A percentile compares a stretch with the other conserved stretches of the same genome.
Evolutionary conservation across 192 early-diverging fungal genomes (phyloP).

Genomic region (Chytriomyces sp.): DNA sequence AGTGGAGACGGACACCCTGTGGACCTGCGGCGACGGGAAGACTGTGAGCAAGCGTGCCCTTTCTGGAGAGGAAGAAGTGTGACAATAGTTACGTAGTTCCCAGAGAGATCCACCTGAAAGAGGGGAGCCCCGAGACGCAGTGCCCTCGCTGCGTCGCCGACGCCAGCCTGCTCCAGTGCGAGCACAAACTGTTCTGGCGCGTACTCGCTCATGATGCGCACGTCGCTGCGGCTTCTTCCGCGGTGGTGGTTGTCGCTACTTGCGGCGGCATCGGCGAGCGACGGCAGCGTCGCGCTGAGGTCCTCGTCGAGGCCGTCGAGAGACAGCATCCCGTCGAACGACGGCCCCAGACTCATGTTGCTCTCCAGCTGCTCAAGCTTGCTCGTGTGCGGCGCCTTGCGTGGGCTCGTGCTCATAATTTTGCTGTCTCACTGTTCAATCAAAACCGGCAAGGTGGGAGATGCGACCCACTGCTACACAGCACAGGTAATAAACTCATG

Average conservation of each 20-base stretch:
- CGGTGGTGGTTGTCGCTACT: background rate
- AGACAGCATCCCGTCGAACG: background rate
- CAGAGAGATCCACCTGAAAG: conserved; percentile 9
- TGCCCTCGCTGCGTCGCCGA: background rate
- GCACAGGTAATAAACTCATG: background rate
- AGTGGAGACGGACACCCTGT: background rate
- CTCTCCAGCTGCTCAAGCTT: background rate
- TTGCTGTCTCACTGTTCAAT: background rate
- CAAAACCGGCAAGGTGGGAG: too few relatives aligned
- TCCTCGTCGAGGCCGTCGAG: background rate
- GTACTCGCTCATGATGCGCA: conserved; percentile 13
- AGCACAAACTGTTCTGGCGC: background rate
- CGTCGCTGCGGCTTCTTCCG: background rate
- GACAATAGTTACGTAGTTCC: conserved; percentile 7
- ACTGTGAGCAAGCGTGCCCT: too few relatives aligned
- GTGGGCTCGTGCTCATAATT: background rate
- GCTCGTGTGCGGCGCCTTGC: background rate
- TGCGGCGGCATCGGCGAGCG: background rate
- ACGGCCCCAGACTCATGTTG: background rate
- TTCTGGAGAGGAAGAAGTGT: too few relatives aligned
- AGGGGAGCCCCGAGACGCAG: background rate
- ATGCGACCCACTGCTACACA: background rate
- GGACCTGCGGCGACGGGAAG: background rate
- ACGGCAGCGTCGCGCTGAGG: background rate
- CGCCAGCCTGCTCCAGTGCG: background rate